phyloP scores from a whole-genome alignment of 2,329 filamentous ascomycete genomes.

The Aspergillus pseudoglaucus region DNA sequence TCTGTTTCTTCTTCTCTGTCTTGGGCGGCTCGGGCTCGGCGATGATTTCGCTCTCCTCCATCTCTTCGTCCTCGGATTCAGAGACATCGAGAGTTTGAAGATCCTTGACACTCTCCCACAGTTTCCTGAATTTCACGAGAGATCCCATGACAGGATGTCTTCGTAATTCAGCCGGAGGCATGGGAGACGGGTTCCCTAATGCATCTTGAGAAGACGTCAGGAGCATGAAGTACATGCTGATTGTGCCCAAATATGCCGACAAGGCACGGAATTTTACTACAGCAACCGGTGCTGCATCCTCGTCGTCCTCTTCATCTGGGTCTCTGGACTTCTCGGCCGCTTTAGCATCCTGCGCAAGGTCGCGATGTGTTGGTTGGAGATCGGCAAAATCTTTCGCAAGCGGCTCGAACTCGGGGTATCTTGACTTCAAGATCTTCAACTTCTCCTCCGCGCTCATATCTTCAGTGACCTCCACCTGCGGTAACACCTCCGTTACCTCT shows the following conservation, averaged over 20 bases:
- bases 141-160: conserved; percentile 89
- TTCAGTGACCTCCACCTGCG: conserved; percentile 72
- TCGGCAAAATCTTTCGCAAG: conserved; percentile 71
- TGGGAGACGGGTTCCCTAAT: conserved; percentile 48
- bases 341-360: conserved; percentile 54
- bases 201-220: conserved; percentile 69
- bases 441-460: conserved; percentile 71
- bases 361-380: conserved; percentile 58
- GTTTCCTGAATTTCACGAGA: conserved; percentile 68
- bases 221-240: conserved; percentile 92
- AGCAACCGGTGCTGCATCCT: conserved; percentile 45
- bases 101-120: conserved; percentile 70
- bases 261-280: conserved; percentile 72
- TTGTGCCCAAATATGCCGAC: conserved; percentile 75
- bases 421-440: conserved; percentile 64
- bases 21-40: conserved; percentile 19
- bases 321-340: conserved; percentile 44
- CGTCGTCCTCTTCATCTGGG: conserved; percentile 28
- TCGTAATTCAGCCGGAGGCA: conserved; percentile 71
- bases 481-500: conserved; percentile 78
- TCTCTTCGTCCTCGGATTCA: conserved; percentile 12
- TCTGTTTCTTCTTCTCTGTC: conserved; percentile 20
- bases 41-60: conserved; percentile 9
- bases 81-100: conserved; percentile 49
- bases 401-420: conserved; percentile 89